Base-by-base conservation (phyloP, 1,139 yeast genomes). In the Yarrowia galli region DNA sequence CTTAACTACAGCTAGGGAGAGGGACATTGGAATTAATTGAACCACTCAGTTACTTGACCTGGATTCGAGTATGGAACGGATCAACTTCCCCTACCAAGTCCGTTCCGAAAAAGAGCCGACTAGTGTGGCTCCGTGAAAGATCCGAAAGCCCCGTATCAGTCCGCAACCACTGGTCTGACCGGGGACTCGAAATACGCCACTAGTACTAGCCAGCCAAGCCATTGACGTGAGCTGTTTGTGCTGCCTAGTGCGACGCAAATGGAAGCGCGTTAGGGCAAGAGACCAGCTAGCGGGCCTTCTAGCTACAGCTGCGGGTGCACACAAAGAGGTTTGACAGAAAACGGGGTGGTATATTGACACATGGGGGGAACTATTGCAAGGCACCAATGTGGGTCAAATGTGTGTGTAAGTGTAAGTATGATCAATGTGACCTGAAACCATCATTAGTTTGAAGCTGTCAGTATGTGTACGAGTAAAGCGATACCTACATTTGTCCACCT, bases 311-410 rank as follows among this genome's bases (percentile, higher is more conserved):
- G 4, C 16, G 38, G 32, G 12, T 3, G 6, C 12, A 7, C 8
- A 53, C 43, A 36, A 53, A 53, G 45, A n/a, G 16, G 15, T 53
- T 54, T 54, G 61, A 40, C 61, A 54, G 61, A 54, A 40, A 54
- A 54, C 61, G 48, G 61, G 61, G 61, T 40, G n/a, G 48, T 22
- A 53, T n/a, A 16, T 18, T n/a, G 60, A 36, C 60, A n/a, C 48
- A 12, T 23, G 15, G 35, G 6, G 36, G 32, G 46, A 13, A 32
- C 60, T 53, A 53, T 51, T 32, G 20, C 42, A 51, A 51, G 58
- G 58, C 58, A 35, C 42, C 42, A 42, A 22, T 22, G 15, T 18
- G 23, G 15, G 32, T 28, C 32, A 16, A n/a, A n/a, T n/a, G n/a
- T n/a, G n/a, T n/a, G n/a, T n/a, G n/a, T n/a, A n/a, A n/a, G n/a